Evolutionary conservation across 345 rosid genomes (phyloP).

Genomic region (Garcia nutans): DNA sequence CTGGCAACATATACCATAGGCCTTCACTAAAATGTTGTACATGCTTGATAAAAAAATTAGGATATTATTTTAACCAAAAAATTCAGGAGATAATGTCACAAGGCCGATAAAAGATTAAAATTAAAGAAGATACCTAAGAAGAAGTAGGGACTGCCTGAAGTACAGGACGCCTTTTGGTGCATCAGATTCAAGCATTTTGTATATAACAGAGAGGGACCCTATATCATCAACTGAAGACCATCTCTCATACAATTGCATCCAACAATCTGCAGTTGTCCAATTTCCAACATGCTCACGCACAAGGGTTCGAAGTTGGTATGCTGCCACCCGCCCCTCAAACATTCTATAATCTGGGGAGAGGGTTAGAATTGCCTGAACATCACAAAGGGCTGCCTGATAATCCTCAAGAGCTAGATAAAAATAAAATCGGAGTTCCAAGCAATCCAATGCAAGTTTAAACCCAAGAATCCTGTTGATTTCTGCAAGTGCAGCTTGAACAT

Average conservation of each 20-base stretch:
- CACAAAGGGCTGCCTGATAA: conserved; percentile 79
- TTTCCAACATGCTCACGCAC: conserved; percentile 85
- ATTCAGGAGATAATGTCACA: neutral
- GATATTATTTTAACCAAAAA: neutral
- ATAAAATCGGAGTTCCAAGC: conserved; percentile 96
- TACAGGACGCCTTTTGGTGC: conserved; percentile 84
- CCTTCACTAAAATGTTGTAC: neutral
- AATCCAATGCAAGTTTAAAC: conserved; percentile 87
- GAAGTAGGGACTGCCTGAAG: conserved; percentile 94
- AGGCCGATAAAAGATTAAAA: conserved; percentile 2
- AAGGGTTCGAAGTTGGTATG: conserved; percentile 77
- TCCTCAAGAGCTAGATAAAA: conserved; percentile 86
- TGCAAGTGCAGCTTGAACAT: conserved; percentile 70
- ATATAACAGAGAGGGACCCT: conserved; percentile 96
- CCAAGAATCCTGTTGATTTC: conserved; percentile 88
- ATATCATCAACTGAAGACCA: conserved; percentile 98
- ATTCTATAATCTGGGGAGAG: conserved; percentile 81
- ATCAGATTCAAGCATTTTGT: conserved; percentile 98
- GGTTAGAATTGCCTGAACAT: conserved; percentile 92
- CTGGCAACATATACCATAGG: neutral
- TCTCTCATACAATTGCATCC: conserved; percentile 92
- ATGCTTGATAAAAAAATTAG: neutral
- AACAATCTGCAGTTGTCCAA: conserved; percentile 98
- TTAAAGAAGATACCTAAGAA: conserved; percentile 57
- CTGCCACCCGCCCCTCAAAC: conserved; percentile 95